These are phyloP conservation scores for Epipyxis sp. DNA, from an alignment of 108 stramenopile species.

Conservation along the genomic window DNA sequence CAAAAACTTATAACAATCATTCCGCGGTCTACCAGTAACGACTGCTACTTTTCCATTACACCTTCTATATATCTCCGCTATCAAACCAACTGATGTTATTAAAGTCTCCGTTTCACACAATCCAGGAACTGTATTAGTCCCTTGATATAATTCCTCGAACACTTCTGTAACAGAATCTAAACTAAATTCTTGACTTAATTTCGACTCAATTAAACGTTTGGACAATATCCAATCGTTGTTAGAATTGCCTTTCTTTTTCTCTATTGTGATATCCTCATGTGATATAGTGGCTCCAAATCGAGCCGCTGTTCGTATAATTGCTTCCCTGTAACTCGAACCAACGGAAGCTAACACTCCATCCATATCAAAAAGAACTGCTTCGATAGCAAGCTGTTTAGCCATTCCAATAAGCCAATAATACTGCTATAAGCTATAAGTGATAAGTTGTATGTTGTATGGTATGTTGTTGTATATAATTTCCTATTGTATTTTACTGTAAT, in stretches of 20 bases:
- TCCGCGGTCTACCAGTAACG: slow-evolving; percentile 77
- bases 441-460: no score
- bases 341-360: slow-evolving; percentile 89
- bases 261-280: slow-evolving; percentile 58
- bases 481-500: no score
- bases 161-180: slow-evolving; percentile 73
- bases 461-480: no score
- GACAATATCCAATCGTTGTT: slow-evolving; percentile 88
- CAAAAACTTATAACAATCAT: slow-evolving; percentile 75
- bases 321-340: slow-evolving; percentile 66
- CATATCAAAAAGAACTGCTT: slow-evolving; percentile 83
- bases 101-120: slow-evolving; percentile 69
- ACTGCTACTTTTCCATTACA: slow-evolving; percentile 59
- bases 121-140: slow-evolving; percentile 43
- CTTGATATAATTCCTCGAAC: slow-evolving; percentile 82
- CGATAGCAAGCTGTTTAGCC: no score
- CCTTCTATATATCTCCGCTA: slow-evolving; percentile 64
- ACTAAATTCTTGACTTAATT: slow-evolving; percentile 40
- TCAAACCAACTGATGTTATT: slow-evolving; percentile 60
- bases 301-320: slow-evolving; percentile 69
- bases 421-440: no score
- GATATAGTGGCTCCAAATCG: slow-evolving; percentile 67
- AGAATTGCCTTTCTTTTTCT: slow-evolving; percentile 74
- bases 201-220: slow-evolving; percentile 57
- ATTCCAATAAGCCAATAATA: no score